A percentile compares a stretch with the other conserved stretches of the same genome.
These are phyloP conservation scores for Anethum foeniculum DNA, from an alignment of 140 eudicot genomes.

Conservation along the genomic window DNA sequence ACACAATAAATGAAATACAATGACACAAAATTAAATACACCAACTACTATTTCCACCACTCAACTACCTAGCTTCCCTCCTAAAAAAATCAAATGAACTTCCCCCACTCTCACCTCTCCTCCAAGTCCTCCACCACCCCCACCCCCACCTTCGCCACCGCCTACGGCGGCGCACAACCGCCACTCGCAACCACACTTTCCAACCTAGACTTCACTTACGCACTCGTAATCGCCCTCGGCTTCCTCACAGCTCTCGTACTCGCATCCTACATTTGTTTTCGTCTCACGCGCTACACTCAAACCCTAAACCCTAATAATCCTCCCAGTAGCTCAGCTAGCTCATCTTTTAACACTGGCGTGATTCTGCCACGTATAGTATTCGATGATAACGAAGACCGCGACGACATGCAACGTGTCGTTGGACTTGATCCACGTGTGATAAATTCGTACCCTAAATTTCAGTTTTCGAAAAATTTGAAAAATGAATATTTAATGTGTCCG, in stretches of 20 bases:
- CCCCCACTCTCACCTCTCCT: slow-evolving; percentile 15
- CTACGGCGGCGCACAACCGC: not conserved
- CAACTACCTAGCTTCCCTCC: slow-evolving; percentile 19
- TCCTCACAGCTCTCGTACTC: slow-evolving; percentile 55
- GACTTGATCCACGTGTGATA: slow-evolving; percentile 65
- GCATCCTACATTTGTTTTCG: slow-evolving; percentile 76
- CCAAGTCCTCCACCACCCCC: slow-evolving; percentile 25
- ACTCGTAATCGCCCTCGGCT: slow-evolving; percentile 66
- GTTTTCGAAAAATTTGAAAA: slow-evolving; percentile 26
- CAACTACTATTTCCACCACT: not conserved
- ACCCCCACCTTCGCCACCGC: not conserved
- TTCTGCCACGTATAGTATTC: slow-evolving; percentile 45
- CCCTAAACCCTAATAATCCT: not conserved
- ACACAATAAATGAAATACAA: not conserved
- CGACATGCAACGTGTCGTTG: slow-evolving; percentile 35
- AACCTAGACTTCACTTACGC: slow-evolving; percentile 65
- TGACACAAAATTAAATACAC: slow-evolving; percentile 17
- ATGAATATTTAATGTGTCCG: slow-evolving; percentile 49
- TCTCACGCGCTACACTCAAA: slow-evolving; percentile 29
- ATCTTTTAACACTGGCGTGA: slow-evolving; percentile 10
- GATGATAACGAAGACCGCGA: slow-evolving; percentile 30
- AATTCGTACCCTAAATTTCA: slow-evolving; percentile 71
- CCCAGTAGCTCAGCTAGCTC: slow-evolving; percentile 3
- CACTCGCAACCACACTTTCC: not conserved
- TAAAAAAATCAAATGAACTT: slow-evolving; percentile 28